Evolutionary conservation across 108 stramenopile species (phyloP).

Genomic region (Pseudonitzschia multistriata): DNA sequence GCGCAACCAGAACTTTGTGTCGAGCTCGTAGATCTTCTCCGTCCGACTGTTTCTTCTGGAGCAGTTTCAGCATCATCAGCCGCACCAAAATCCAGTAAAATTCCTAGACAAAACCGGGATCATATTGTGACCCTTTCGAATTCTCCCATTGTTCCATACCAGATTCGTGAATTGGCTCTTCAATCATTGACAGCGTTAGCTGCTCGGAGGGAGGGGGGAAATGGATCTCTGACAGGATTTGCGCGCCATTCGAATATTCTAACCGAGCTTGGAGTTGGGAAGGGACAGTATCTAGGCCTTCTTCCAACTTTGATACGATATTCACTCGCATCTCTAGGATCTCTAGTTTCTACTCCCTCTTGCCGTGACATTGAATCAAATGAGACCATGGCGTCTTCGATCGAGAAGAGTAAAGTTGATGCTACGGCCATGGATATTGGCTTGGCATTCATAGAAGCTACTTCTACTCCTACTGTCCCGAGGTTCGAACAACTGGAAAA

Average conservation of each 20-base stretch:
- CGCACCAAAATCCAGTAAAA: slow-evolving; percentile 5
- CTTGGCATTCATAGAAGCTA: slow-evolving; percentile 83
- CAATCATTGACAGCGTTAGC: slow-evolving; percentile 87
- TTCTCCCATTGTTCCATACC: slow-evolving; percentile 66
- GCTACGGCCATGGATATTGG: slow-evolving; percentile 53
- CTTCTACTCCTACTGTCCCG: slow-evolving; percentile 49
- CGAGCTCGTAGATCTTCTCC: slow-evolving; percentile 84
- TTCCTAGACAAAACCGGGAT: slow-evolving; percentile 11
- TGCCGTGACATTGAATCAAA: not conserved
- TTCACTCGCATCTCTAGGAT: slow-evolving; percentile 72
- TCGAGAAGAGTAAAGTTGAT: slow-evolving; percentile 22
- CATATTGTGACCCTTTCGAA: slow-evolving; percentile 52
- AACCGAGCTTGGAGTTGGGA: slow-evolving; percentile 88
- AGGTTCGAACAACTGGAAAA: slow-evolving; percentile 47
- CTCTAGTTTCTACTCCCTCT: slow-evolving; percentile 33
- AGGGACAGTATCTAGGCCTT: slow-evolving; percentile 87
- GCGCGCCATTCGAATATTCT: slow-evolving; percentile 85
- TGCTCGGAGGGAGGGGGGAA: slow-evolving; percentile 64
- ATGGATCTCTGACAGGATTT: slow-evolving; percentile 50
- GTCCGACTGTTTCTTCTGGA: slow-evolving; percentile 66
- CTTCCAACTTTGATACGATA: slow-evolving; percentile 89
- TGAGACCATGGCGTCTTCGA: not conserved
- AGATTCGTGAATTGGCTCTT: slow-evolving; percentile 72
- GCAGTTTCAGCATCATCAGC: slow-evolving; percentile 39
- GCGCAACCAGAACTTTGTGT: slow-evolving; percentile 90